Evolutionary conservation across 2,329 filamentous ascomycete species (phyloP), one percentile per base, ranked within the genome.

Genomic region (Nemania diffusa): DNA sequence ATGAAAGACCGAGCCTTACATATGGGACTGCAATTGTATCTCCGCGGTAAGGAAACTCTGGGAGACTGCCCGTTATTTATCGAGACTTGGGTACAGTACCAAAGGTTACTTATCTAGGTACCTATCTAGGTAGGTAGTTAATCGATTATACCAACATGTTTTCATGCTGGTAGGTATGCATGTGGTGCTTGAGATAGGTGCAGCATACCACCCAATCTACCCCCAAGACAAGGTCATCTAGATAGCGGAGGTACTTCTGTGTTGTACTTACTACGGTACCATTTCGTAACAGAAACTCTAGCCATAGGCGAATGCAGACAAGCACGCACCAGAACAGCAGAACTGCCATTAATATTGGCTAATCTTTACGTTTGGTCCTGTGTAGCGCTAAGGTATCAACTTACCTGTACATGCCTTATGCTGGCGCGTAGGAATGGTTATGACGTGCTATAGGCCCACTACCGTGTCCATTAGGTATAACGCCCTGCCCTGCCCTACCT

Each of bases 261-360:
- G 55, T 37, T 52, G 55, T 62, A 20, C 8, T 44, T 13, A 17
- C n/a, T 32, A 46, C 27, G 24, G 62, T 61, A 46, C 42, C 32
- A 67, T 71, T 62, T 70, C 67, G 71, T 72, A 72, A 72, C 37
- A 65, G 58, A 67, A 72, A 71, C 67, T 60, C 40, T 42, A 9
- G n/a, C 24, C 42, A 65, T 57, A 37, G 51, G 44, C 26, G 58
- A 67, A 17, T 20, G 6, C 42, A 44, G 40, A 44, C n/a, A 17
- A 17, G 40, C n/a, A 20, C 40, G 29, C 5, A 44, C 17, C 29
- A 20, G 51, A n/a, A 61, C 42, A 20, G 7, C 57, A 40, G 24
- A 24, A 26, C 50, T 17, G n/a, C 34, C 15, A 29, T 59, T 57
- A 59, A 44, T 46, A 46, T 59, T 69, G 61, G 59, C 66, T 69